Evolutionary conservation across 257 asterid species (phyloP), one percentile per base, ranked within the genome.

Genomic region (Verbascum thapsus): DNA sequence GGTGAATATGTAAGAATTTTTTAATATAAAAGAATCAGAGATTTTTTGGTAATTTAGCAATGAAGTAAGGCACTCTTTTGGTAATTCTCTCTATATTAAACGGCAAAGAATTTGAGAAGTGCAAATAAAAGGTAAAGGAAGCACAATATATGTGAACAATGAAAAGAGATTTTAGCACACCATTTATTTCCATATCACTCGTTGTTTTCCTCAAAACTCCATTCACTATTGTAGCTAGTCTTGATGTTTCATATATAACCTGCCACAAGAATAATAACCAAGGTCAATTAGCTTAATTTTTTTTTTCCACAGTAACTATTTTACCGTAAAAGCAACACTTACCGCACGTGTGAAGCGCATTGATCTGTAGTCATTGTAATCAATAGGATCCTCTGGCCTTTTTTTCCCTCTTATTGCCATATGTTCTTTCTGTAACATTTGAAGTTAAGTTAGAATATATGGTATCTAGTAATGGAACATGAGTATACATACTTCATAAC

Each of bases 321-420:
- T 35, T 0, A 44, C 45, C 34, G 78, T 66, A 74, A 67, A 63
- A 39, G 53, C 49, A 55, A 59, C 8, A 77, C 81, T 72, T 64
- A 83, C 88, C 23, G 88, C 86, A 63, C 97, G 95, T 34, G 99
- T 94, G 71, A 94, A 90, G 15, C 82, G 85, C 99, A 94, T 94
- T 43, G 91, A 79, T 70, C 82, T 90, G 79, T 82, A 94, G 85
- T 94, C 97, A 16, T 80, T 80, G 66, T 84, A 90, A 69, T 79
- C 78, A 47, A 94, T 83, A 58, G 95, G 91, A 67, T 94, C 97
- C 72, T 84, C 86, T n/a, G 92, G 83, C 41, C 67, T 74, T 58
- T 94, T 90, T 68, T 78, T 84, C 30, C 69, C 85, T 74, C 98
- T 78, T 50, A 94, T 94, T 7, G 95, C 86, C 82, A 71, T 76